Percentiles rank a stretch among this genome's conserved stretches.
These are phyloP conservation scores for Yarrowia alimentaria DNA, from an alignment of 805 yeast species.

Conservation along the genomic window DNA sequence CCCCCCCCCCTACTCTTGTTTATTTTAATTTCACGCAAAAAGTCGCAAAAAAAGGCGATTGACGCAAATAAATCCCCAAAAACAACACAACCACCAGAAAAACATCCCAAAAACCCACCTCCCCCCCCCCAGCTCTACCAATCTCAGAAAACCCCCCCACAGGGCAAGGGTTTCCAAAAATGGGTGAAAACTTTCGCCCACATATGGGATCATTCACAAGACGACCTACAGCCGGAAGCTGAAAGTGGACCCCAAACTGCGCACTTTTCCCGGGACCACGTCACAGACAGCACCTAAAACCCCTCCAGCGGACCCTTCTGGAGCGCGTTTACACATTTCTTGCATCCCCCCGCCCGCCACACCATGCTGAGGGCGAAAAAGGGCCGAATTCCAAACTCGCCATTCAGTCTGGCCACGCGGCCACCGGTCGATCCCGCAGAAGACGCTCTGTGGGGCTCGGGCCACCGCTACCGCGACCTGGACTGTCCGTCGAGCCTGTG, in stretches of 20 bases:
- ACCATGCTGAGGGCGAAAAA: slow-evolving; percentile 25
- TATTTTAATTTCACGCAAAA: no score
- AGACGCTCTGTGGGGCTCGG: background rate
- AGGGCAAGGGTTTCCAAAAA: slow-evolving; percentile 17
- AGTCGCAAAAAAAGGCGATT: no score
- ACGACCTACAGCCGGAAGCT: no score
- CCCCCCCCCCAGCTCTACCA: background rate
- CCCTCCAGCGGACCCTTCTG: slow-evolving; percentile 8
- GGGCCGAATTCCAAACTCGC: slow-evolving; percentile 3
- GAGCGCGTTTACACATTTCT: no score
- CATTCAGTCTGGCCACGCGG: slow-evolving; percentile 4
- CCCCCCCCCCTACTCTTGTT: no score
- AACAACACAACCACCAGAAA: no score
- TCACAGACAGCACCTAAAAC: no score
- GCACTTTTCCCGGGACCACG: no score
- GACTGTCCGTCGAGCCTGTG: slow-evolving; percentile 2
- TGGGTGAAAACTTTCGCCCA: slow-evolving; percentile 14
- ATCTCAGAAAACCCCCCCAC: background rate
- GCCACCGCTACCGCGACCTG: background rate
- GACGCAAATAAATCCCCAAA: no score
- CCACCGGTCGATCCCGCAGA: background rate
- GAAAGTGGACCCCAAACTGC: no score
- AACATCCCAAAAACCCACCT: background rate
- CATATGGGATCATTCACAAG: slow-evolving; percentile 5
- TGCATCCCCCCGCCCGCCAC: no score